Evolutionary conservation across 1,284 basidiomycete genomes (phyloP).

Genomic region (Ganoderma lucidum): DNA sequence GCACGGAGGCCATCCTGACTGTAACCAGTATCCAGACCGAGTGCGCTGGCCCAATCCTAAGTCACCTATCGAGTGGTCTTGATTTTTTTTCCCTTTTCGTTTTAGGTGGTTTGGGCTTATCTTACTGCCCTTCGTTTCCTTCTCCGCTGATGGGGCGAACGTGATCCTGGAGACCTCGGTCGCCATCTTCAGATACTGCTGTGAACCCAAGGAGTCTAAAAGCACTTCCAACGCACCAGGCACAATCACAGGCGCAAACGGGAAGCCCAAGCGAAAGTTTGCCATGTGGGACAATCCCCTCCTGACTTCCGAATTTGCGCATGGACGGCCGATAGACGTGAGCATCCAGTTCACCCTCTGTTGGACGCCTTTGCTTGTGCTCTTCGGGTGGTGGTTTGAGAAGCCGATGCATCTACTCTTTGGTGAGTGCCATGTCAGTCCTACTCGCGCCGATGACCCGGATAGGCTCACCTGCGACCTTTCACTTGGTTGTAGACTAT

Average conservation of each 20-base stretch:
- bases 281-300: neutral
- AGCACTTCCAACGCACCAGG: neutral
- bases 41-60: constrained; percentile 44
- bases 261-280: neutral
- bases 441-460: neutral
- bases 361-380: constrained; percentile 50
- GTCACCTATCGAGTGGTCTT: neutral
- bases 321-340: constrained; percentile 48
- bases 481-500: constrained; percentile 41
- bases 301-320: constrained; percentile 41
- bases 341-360: constrained; percentile 51
- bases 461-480: neutral
- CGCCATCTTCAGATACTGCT: constrained; percentile 44
- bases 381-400: constrained; percentile 47
- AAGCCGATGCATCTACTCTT: constrained; percentile 47
- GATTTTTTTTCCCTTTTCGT: neutral
- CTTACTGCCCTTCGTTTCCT: constrained; percentile 73
- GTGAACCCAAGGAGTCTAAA: constrained; percentile 10
- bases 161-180: constrained; percentile 54
- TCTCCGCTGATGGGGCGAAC: constrained; percentile 70
- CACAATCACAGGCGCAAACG: neutral
- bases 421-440: constrained; percentile 41
- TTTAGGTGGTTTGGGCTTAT: constrained; percentile 74
- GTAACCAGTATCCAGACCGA: constrained; percentile 53
- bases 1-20: constrained; percentile 61